These are phyloP conservation scores for Phalaenopsis hybrid DNA, from an alignment of 116 monocot genomes.

Conservation along the genomic window DNA sequence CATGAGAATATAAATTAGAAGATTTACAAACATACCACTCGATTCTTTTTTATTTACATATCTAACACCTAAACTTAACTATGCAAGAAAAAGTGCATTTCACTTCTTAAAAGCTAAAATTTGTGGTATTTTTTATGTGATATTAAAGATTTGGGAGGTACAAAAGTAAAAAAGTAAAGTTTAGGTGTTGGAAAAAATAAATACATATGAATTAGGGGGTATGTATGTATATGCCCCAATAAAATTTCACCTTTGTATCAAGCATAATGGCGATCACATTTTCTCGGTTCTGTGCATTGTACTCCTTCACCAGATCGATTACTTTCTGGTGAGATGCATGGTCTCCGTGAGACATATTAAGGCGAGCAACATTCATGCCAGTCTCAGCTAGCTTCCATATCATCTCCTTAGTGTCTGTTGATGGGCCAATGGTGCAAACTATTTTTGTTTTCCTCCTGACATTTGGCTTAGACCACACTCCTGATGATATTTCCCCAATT, in stretches of 20 bases:
- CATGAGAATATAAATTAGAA: not conserved
- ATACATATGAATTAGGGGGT: too few species aligned
- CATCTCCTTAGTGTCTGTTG: constrained; percentile 94
- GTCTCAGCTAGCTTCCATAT: constrained; percentile 99
- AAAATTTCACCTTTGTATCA: constrained; percentile 73
- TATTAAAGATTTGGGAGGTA: too few species aligned
- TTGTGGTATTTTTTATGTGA: too few species aligned
- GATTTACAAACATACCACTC: too few species aligned
- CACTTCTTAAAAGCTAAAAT: too few species aligned
- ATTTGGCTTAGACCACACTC: constrained; percentile 66
- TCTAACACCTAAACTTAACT: too few species aligned
- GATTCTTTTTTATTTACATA: too few species aligned
- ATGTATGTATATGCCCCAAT: too few species aligned
- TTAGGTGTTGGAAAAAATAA: too few species aligned
- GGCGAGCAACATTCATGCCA: constrained; percentile 97
- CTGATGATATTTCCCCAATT: constrained; percentile 30
- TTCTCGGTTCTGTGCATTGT: constrained; percentile 77
- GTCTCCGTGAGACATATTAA: constrained; percentile 99
- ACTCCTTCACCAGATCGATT: constrained; percentile 94
- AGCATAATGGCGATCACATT: constrained; percentile 98
- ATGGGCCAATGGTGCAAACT: constrained; percentile 97
- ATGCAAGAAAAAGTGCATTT: too few species aligned
- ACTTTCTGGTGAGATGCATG: constrained; percentile 99
- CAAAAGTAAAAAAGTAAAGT: too few species aligned
- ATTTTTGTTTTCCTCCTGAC: constrained; percentile 96